Conservation (phyloP, 495 filamentous ascomycete species). For the Talaromyces ruber region DNA sequence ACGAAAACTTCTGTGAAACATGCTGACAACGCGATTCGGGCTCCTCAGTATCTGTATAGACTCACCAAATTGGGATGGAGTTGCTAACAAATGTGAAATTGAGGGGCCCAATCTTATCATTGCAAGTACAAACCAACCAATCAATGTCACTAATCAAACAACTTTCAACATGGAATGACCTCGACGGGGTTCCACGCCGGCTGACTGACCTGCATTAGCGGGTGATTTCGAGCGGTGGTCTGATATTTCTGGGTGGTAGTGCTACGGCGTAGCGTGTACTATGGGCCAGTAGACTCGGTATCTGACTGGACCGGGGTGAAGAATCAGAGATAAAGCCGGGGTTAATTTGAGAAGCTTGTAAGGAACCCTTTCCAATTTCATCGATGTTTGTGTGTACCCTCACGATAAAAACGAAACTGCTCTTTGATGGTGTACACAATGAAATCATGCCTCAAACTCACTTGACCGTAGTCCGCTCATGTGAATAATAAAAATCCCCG, state of each 20-base stretch:
- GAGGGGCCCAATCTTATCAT: neutral
- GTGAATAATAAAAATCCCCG: neutral
- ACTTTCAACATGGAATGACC: neutral
- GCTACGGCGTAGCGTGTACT: neutral
- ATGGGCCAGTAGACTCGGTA: neutral
- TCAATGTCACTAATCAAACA: neutral
- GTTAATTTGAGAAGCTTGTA: neutral
- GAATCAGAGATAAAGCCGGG: neutral
- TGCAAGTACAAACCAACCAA: neutral
- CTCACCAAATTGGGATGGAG: neutral
- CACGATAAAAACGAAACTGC: neutral
- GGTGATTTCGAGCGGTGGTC: neutral
- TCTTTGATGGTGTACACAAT: neutral
- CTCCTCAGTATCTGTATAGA: neutral
- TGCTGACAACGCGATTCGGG: neutral
- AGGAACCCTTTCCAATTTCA: neutral
- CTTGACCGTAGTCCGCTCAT: neutral
- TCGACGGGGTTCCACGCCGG: neutral
- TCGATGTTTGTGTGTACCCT: neutral
- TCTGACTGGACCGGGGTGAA: neutral
- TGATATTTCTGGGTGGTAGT: neutral
- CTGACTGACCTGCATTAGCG: neutral
- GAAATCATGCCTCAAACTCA: neutral
- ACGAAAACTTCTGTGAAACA: neutral
- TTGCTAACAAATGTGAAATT: neutral